A percentile compares a stretch with the other conserved stretches of the same genome.
phyloP scores from a whole-genome alignment of 1,284 basidiomycete genomes.

The Vanrija sp. region DNA sequence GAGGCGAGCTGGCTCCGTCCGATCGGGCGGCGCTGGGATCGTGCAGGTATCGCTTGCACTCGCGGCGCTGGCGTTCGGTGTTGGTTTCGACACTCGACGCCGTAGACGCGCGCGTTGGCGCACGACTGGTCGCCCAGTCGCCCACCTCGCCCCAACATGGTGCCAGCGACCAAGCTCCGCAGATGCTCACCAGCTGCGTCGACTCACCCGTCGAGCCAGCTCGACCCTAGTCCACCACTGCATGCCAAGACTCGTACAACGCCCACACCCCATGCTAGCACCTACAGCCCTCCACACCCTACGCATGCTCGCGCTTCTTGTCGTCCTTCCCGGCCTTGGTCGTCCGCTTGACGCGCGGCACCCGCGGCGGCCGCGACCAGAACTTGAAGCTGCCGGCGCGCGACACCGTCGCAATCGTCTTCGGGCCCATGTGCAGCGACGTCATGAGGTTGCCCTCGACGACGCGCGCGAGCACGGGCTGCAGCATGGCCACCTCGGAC shows the following conservation, averaged over 20 bases:
- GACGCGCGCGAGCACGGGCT: slow-evolving; percentile 79
- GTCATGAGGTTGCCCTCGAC: slow-evolving; percentile 72
- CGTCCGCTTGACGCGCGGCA: slow-evolving; percentile 6
- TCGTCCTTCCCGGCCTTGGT: slow-evolving; percentile 5
- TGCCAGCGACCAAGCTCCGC: no score
- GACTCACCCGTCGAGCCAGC: no score
- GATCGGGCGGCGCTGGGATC: no score
- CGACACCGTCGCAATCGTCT: slow-evolving; percentile 69
- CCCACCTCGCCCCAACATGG: no score
- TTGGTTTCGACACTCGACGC: no score
- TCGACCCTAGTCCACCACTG: no score
- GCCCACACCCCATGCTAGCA: background rate
- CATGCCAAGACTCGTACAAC: background rate
- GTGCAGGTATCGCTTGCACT: no score
- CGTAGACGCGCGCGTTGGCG: no score
- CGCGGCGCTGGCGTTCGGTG: no score
- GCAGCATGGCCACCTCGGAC: slow-evolving; percentile 82
- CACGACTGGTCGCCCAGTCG: no score
- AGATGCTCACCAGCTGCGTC: no score
- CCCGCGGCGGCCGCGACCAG: slow-evolving; percentile 66
- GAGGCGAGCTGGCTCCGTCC: no score
- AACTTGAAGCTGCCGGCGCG: slow-evolving; percentile 69
- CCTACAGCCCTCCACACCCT: background rate
- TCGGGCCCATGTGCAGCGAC: slow-evolving; percentile 65
- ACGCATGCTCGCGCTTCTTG: background rate